These are phyloP conservation scores for Cyberlindnera meyerae DNA, from an alignment of 805 yeast species.

Conservation along the genomic window DNA sequence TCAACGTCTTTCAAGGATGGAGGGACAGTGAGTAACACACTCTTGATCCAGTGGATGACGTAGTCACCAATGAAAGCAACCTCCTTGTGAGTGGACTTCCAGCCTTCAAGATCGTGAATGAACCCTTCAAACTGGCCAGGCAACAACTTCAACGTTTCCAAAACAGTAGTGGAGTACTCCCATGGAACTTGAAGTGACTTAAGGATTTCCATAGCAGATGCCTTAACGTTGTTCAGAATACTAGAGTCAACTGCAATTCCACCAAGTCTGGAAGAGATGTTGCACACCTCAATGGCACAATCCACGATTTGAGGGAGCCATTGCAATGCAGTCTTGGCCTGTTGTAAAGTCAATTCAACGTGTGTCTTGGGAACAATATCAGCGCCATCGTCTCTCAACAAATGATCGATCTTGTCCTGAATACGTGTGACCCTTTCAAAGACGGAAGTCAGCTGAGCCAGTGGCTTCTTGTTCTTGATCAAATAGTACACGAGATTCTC, in stretches of 20 bases:
- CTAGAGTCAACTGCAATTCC: conserved; percentile 15
- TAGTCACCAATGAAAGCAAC: conserved; percentile 45
- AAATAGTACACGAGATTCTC: conserved; percentile 66
- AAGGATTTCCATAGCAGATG: conserved; percentile 9
- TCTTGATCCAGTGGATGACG: conserved; percentile 42
- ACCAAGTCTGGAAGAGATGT: conserved; percentile 14
- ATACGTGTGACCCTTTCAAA: conserved; percentile 19
- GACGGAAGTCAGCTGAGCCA: conserved; percentile 28
- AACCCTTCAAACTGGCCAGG: conserved; percentile 23
- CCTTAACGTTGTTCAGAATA: conserved; percentile 17
- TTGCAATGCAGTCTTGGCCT: conserved; percentile 16
- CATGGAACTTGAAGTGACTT: conserved; percentile 10
- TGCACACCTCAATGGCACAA: conserved; percentile 25
- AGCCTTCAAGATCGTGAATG: conserved; percentile 25
- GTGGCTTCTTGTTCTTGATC: conserved; percentile 46
- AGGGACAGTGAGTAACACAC: neutral
- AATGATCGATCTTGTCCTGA: conserved; percentile 23
- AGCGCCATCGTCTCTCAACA: conserved; percentile 14
- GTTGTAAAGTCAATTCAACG: conserved; percentile 9
- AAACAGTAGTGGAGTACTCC: conserved; percentile 16
- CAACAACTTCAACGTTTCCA: conserved; percentile 21
- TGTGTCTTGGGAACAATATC: conserved; percentile 17
- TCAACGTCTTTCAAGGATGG: neutral
- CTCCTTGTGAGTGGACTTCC: conserved; percentile 30
- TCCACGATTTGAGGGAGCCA: conserved; percentile 34